phyloP scores from a whole-genome alignment of 179 eudicot genomes.

The Beta lomatogona region DNA sequence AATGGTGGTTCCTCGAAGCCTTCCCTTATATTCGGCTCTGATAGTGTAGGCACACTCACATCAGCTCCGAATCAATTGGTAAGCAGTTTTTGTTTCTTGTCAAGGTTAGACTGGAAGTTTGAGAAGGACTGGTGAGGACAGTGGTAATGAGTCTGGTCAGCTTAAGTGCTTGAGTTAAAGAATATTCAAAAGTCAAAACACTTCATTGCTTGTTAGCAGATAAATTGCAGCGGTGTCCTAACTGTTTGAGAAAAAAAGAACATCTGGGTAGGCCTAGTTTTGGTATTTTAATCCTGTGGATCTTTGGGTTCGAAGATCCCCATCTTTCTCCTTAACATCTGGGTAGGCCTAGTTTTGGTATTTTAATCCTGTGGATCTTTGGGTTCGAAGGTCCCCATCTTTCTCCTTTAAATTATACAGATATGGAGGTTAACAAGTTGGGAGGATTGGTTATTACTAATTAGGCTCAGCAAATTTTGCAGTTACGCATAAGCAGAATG shows the following conservation, averaged over 20 bases:
- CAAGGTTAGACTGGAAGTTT: background rate
- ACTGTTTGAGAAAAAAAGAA: background rate
- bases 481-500: background rate
- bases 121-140: background rate
- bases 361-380: background rate
- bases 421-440: background rate
- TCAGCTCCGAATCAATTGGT: constrained; percentile 84
- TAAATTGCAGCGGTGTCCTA: background rate
- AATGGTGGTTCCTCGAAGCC: constrained; percentile 84
- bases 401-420: background rate
- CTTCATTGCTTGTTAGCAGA: background rate
- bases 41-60: constrained; percentile 64
- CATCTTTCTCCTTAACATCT: background rate
- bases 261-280: no score
- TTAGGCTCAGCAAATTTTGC: background rate
- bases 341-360: no score
- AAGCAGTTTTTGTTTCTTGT: constrained; percentile 25
- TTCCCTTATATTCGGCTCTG: constrained; percentile 77
- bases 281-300: background rate
- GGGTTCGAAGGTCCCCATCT: background rate
- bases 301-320: background rate
- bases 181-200: background rate
- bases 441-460: background rate
- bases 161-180: background rate
- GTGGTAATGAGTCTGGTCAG: background rate